phyloP scores from a whole-genome alignment of 352 stramenopile genomes.

The Elongisporangium undulatum region DNA sequence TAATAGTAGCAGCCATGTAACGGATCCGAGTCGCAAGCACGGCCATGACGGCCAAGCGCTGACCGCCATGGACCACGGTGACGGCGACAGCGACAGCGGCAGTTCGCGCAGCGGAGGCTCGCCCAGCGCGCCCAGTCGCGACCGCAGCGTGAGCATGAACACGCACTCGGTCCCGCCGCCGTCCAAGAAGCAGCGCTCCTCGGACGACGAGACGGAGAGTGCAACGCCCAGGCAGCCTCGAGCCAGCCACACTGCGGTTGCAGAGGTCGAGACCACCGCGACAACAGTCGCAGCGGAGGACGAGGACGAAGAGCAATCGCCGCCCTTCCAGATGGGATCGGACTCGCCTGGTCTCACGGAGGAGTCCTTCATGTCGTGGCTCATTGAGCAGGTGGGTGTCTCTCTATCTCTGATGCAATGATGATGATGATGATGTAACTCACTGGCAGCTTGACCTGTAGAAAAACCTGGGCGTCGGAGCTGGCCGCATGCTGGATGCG shows the following conservation, averaged over 20 bases:
- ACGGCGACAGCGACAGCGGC: constrained; percentile 7
- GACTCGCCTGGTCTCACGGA: constrained; percentile 50
- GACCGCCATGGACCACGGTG: background rate
- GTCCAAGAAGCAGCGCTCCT: constrained; percentile 76
- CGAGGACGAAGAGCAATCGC: constrained; percentile 15
- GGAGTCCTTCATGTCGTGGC: constrained; percentile 78
- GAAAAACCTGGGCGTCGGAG: constrained; percentile 55
- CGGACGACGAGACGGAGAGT: constrained; percentile 67
- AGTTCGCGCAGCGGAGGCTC: background rate
- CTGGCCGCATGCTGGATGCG: constrained; percentile 71
- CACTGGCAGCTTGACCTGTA: constrained; percentile 12
- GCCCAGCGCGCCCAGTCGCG: constrained; percentile 21
- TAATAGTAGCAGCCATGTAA: constrained; percentile 9
- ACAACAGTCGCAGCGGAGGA: constrained; percentile 1
- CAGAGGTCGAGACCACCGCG: constrained; percentile 2
- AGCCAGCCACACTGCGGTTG: constrained; percentile 2
- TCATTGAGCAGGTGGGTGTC: constrained; percentile 39
- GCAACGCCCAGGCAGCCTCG: constrained; percentile 11
- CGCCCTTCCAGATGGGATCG: background rate
- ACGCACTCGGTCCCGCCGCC: constrained; percentile 46
- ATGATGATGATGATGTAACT: no score
- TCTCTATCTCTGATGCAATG: no score
- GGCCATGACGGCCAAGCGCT: background rate
- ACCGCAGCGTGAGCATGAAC: constrained; percentile 74
- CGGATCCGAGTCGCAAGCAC: background rate